A percentile compares a stretch with the other conserved stretches of the same genome.
Evolutionary conservation across 306 rosid species (phyloP).

Genomic region (Chamaecrista fasciculata): DNA sequence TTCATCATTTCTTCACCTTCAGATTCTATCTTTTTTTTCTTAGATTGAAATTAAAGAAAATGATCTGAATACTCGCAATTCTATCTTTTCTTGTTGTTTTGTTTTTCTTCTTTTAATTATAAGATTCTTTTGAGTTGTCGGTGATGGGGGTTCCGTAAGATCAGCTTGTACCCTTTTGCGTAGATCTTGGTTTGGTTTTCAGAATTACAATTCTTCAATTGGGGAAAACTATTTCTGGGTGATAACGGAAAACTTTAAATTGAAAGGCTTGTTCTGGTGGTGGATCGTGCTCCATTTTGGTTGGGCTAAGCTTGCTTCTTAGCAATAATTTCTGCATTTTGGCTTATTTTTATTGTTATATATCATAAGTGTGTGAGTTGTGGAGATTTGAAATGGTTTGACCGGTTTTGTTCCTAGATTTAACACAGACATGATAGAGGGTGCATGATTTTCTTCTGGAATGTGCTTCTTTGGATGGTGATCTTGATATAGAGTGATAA

Average conservation of each 20-base stretch:
- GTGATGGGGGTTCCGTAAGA: not conserved
- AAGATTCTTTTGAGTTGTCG: constrained; percentile 5
- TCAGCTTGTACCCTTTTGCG: not conserved
- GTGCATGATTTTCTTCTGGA: not conserved
- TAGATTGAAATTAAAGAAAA: not conserved
- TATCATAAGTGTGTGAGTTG: not conserved
- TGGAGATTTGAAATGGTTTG: not conserved
- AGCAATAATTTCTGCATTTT: not conserved
- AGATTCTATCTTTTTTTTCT: not conserved
- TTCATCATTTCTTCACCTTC: constrained; percentile 13
- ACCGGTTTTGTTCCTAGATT: not conserved
- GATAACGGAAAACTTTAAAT: not conserved
- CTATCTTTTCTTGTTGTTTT: too few relatives aligned
- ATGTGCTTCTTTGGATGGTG: not conserved
- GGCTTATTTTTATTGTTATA: not conserved
- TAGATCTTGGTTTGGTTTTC: not conserved
- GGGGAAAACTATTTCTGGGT: not conserved
- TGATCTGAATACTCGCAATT: constrained; percentile 7
- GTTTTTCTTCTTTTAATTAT: not conserved
- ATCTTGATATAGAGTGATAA: constrained; percentile 14
- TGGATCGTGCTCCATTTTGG: constrained; percentile 12
- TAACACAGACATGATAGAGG: not conserved
- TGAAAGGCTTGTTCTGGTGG: not conserved
- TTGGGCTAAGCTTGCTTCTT: not conserved
- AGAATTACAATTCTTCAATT: constrained; percentile 8